phyloP scores from a whole-genome alignment of 306 rosid species.

The Crotalaria pallida region DNA sequence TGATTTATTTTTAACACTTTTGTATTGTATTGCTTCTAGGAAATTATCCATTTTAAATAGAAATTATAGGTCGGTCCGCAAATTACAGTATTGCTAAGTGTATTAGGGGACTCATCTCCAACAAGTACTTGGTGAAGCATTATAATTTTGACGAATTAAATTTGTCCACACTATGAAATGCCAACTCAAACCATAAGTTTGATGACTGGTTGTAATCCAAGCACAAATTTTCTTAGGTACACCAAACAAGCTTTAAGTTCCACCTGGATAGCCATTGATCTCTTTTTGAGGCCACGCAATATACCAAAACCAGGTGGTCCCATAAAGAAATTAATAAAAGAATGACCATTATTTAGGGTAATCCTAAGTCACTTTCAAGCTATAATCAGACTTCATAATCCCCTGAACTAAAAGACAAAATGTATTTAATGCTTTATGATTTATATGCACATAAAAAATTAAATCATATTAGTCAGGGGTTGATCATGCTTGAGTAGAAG shows the following conservation, averaged over 20 bases:
- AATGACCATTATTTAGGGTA: background rate
- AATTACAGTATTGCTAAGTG: background rate
- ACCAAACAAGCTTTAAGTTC: background rate
- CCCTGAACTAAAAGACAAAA: background rate
- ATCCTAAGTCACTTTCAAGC: background rate
- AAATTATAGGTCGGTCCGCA: background rate
- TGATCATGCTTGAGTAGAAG: background rate
- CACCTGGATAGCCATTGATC: background rate
- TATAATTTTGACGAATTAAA: background rate
- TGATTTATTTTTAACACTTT: background rate
- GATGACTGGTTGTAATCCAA: background rate
- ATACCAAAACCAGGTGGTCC: background rate
- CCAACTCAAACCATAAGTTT: conserved; percentile 1
- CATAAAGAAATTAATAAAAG: background rate
- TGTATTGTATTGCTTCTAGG: background rate
- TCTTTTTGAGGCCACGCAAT: background rate
- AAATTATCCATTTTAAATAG: background rate
- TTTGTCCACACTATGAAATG: background rate
- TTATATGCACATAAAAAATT: background rate
- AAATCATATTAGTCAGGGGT: background rate
- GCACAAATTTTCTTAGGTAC: background rate
- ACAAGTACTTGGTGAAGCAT: background rate
- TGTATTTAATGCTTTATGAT: background rate
- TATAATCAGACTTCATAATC: background rate
- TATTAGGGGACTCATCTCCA: background rate